These are phyloP conservation scores for Wickerhamomyces xylosicus DNA, from an alignment of 805 yeast species.

Conservation along the genomic window DNA sequence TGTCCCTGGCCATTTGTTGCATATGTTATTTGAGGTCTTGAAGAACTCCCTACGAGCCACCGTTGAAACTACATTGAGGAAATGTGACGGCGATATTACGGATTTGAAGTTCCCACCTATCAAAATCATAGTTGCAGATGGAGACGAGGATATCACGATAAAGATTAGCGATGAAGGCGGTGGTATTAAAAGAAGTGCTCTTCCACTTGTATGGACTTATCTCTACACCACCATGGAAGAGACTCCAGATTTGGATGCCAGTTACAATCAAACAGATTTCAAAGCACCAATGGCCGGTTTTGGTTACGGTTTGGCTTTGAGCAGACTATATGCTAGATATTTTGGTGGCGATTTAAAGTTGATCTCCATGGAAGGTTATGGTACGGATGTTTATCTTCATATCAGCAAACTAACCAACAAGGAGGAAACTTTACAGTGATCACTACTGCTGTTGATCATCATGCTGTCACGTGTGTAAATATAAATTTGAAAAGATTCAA, in stretches of 20 bases:
- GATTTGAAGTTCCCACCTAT: constrained; percentile 75
- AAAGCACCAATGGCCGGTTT: constrained; percentile 92
- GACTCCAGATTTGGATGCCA: constrained; percentile 41
- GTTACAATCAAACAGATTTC: constrained; percentile 46
- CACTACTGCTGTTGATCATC: too few species aligned
- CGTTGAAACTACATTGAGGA: constrained; percentile 65
- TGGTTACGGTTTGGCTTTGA: constrained; percentile 85
- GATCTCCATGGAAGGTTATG: constrained; percentile 89
- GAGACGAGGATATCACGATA: constrained; percentile 83
- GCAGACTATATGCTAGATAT: constrained; percentile 77
- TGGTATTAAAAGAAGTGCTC: constrained; percentile 77
- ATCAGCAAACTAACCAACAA: constrained; percentile 68
- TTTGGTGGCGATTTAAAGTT: constrained; percentile 85
- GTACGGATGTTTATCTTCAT: constrained; percentile 86
- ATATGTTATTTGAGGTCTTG: constrained; percentile 81
- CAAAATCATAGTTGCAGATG: constrained; percentile 80
- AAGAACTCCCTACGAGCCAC: constrained; percentile 86
- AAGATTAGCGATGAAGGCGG: constrained; percentile 93
- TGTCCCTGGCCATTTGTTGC: constrained; percentile 88
- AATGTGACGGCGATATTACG: constrained; percentile 39
- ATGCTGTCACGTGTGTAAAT: background rate
- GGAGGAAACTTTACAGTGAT: constrained; percentile 15
- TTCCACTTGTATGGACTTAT: constrained; percentile 85
- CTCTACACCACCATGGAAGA: constrained; percentile 79
- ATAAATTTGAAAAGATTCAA: too few species aligned